Evolutionary conservation across 768 basidiomycete genomes (phyloP), one percentile per base, ranked within the genome.

Genomic region (Leccinum sublutescens): DNA sequence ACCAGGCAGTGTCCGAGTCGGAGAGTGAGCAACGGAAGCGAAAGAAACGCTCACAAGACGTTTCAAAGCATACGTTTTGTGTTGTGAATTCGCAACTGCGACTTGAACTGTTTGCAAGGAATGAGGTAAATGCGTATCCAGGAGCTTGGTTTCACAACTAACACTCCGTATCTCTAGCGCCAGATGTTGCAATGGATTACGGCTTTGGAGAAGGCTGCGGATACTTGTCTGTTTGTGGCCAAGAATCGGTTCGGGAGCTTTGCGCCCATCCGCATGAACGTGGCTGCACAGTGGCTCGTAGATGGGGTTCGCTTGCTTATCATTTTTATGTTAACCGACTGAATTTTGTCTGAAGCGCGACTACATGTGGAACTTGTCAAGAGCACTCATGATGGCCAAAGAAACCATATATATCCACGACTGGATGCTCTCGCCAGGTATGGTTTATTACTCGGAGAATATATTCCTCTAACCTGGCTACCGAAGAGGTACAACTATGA

Each of bases 141-240:
- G 25, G 29, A 33, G 11, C 40, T 38, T 48, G 17, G 3, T 27
- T 33, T 38, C 47, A 11, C 17, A 25, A 53, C 52, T 68, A 50
- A 71, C 38, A 2, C 45, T 29, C 4, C 45, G 11, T 25, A 38
- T 17, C 14, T 48, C 3, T 62, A 92, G 90, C 84, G 96, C 19
- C 94, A 97, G 80, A 97, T 98, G 93, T 78, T 93, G 57, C 96
- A 99, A 71, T 98, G 94, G 85, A 94, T 98, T 52, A 90, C 94
- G 7, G 91, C 91, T 0, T 76, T 99, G 58, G 91, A 98, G 70
- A 85, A 86, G 59, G 87, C 88, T 27, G 86, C 91, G 1, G 80
- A 82, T 17, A 80, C 83, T 27, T 91, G 87, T n/a, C 84, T 86
- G 58, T 98, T 90, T 77, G 83, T 84, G 5, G 82, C 86, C 15